Evolutionary conservation across 176 grass and related monocot species (phyloP).

Genomic region (Thalia dealbata): DNA sequence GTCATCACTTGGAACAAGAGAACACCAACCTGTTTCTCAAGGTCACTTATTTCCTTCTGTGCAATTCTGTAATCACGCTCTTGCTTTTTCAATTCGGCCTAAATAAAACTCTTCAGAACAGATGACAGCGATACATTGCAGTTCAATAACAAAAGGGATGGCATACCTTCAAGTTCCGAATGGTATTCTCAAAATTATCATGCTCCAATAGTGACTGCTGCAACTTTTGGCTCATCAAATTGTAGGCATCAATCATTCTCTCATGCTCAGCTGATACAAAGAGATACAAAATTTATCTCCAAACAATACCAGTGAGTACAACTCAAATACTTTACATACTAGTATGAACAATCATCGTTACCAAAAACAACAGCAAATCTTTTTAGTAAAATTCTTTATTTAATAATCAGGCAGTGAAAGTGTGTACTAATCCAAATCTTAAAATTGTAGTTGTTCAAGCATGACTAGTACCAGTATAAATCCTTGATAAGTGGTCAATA

Average conservation of each 20-base stretch:
- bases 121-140: slow-evolving; percentile 5
- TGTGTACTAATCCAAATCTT: neutral
- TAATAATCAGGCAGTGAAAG: neutral
- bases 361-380: neutral
- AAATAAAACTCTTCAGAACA: slow-evolving; percentile 29
- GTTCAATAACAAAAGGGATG: neutral
- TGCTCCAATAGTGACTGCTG: slow-evolving; percentile 85
- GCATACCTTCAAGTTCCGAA: slow-evolving; percentile 76
- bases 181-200: slow-evolving; percentile 80
- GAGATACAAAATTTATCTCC: slow-evolving; percentile 10
- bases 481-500: neutral
- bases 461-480: neutral
- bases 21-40: slow-evolving; percentile 78
- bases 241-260: slow-evolving; percentile 82
- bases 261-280: slow-evolving; percentile 68
- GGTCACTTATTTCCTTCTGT: slow-evolving; percentile 70
- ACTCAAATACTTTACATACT: neutral
- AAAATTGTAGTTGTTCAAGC: neutral
- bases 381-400: neutral
- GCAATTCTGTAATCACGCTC: slow-evolving; percentile 67
- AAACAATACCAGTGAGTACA: neutral
- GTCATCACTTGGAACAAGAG: neutral
- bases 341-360: neutral
- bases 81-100: slow-evolving; percentile 67
- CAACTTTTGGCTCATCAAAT: slow-evolving; percentile 88